These are phyloP conservation scores for Vaccinium corymbosum DNA, from an alignment of 148 eudicot species.

Conservation along the genomic window DNA sequence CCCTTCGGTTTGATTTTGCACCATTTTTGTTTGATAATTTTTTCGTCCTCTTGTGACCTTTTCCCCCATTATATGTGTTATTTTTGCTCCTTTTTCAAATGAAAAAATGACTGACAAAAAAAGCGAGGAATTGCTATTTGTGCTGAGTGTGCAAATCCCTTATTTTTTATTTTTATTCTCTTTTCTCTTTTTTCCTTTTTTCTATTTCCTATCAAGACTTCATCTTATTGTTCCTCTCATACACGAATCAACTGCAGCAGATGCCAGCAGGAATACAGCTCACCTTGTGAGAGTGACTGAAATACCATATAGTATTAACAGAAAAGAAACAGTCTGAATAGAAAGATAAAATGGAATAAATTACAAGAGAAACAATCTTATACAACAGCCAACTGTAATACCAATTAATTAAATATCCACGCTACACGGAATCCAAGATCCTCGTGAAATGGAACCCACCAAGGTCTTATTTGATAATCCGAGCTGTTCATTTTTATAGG, in stretches of 20 bases:
- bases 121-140: too few relatives aligned
- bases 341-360: not conserved
- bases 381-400: not conserved
- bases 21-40: too few relatives aligned
- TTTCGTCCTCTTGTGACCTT: too few relatives aligned
- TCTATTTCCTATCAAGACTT: too few relatives aligned
- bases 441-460: not conserved
- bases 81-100: too few relatives aligned
- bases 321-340: not conserved
- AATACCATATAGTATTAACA: not conserved
- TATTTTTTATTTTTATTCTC: too few relatives aligned
- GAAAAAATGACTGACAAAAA: too few relatives aligned
- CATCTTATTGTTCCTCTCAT: too few relatives aligned
- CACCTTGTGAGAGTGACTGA: not conserved
- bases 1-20: too few relatives aligned
- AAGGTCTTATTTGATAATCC: not conserved
- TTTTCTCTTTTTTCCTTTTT: too few relatives aligned
- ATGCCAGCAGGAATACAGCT: not conserved
- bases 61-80: too few relatives aligned
- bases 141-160: too few relatives aligned
- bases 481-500: not conserved
- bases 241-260: not conserved
- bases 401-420: not conserved
- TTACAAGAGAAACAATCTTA: not conserved
- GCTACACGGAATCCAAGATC: conserved; percentile 6